phyloP scores from a whole-genome alignment of 176 grass and related monocot species.

The Oryza meridionalis region DNA sequence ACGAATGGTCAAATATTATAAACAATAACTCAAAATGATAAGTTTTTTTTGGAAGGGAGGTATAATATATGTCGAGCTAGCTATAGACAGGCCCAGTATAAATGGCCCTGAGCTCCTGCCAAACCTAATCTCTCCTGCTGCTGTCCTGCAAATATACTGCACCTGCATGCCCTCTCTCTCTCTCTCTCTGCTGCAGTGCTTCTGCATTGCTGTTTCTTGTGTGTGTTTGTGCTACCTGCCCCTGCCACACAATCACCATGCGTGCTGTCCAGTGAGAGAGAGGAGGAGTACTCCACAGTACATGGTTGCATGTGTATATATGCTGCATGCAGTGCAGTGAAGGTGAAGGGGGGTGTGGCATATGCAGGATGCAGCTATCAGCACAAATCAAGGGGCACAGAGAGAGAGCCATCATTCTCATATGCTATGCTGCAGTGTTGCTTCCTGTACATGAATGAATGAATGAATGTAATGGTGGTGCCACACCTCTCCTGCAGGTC shows the following conservation, averaged over 20 bases:
- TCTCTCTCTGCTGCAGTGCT: background rate
- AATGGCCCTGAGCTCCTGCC: conserved; percentile 14
- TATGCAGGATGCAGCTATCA: conserved; percentile 33
- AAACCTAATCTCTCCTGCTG: background rate
- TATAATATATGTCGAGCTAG: background rate
- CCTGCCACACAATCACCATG: background rate
- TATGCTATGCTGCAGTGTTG: conserved; percentile 31
- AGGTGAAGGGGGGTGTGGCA: background rate
- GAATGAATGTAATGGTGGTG: conserved; percentile 41
- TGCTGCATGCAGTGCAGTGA: background rate
- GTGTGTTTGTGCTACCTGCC: conserved; percentile 20
- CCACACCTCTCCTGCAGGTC: background rate
- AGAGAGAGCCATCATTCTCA: conserved; percentile 47
- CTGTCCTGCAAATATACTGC: background rate
- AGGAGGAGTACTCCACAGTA: too few species aligned
- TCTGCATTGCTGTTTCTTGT: conserved; percentile 22
- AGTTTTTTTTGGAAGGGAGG: too few species aligned
- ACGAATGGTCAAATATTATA: too few species aligned
- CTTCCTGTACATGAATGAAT: conserved; percentile 12
- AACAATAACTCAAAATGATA: too few species aligned
- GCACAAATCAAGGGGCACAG: conserved; percentile 45
- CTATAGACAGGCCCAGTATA: background rate
- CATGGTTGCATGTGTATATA: conserved; percentile 18
- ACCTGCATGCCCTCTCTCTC: background rate
- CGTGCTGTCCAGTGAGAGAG: background rate